phyloP scores from a whole-genome alignment of 2,329 filamentous ascomycete genomes.

The Penicillium occitanis region DNA sequence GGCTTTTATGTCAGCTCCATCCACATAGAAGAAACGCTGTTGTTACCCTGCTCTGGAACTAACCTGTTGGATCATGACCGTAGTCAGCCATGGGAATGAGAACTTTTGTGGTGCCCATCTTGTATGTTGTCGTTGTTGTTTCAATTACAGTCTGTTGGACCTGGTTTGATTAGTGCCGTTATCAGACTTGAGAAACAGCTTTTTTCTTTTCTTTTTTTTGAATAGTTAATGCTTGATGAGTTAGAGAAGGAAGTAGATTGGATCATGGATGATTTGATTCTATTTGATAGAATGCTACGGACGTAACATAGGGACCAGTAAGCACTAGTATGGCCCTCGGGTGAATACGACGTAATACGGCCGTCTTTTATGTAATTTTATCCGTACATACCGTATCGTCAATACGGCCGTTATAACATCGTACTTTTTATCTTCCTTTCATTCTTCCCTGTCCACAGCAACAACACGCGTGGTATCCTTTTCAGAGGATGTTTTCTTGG shows the following conservation, averaged over 20 bases:
- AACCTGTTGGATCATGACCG: conserved; percentile 57
- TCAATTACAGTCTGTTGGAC: not conserved
- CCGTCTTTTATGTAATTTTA: not conserved
- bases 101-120: conserved; percentile 33
- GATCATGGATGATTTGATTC: not conserved
- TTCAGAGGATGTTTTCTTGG: not conserved
- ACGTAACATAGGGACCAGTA: not conserved
- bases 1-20: not conserved
- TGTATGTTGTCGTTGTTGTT: not conserved
- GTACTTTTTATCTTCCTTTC: not conserved
- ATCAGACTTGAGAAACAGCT: too few relatives aligned
- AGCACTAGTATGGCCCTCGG: not conserved
- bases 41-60: not conserved
- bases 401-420: not conserved
- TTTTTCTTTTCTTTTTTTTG: too few relatives aligned
- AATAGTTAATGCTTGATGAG: not conserved
- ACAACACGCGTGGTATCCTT: not conserved
- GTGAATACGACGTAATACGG: not conserved
- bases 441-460: not conserved
- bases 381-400: not conserved
- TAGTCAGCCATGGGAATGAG: conserved; percentile 57
- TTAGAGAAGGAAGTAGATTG: not conserved
- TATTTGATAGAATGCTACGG: not conserved
- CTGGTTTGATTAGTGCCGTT: not conserved
- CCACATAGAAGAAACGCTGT: too few relatives aligned